Evolutionary conservation across 371 early-diverging fungal genomes (phyloP), one percentile per base, ranked within the genome.

Genomic region (Rhizopus stolonifer): DNA sequence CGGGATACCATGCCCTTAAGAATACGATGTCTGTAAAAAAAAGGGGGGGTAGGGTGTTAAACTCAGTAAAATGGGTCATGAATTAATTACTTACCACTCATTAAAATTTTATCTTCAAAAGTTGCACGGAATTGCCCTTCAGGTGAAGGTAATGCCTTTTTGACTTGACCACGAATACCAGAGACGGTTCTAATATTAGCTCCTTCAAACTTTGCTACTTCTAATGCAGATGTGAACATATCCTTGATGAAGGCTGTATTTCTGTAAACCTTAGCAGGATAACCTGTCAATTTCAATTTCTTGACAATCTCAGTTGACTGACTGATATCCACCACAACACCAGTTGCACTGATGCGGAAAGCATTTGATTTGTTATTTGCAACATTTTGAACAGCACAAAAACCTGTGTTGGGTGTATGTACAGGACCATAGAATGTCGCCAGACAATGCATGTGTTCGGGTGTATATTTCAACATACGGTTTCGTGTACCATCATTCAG

Each of bases 221-320:
- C 99, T 15, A 98, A 79, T 14, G 91, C 78, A 18, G 93, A 88
- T n/a, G 88, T 95, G 76, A 99, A 99, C 99, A 99, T 99, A 65
- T 96, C 92, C 72, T 91, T 95, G 60, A 99, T 84, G 64, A 98
- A 96, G n/a, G 98, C 99, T 10, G 98, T 97, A 77, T 99, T 98
- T 62, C 92, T 95, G 80, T 87, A 90, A 39, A 99, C 89, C 74
- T 97, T 94, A 70, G 81, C 85, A 15, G 92, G 99, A 45, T 80
- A 78, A 60, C 99, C 99, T 1, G 97, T 93, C 60, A 99, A 76
- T 77, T 99, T 99, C 32, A 99, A 87, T 80, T 99, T 99, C 80
- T 99, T 99, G 60, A 96, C 96, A 56, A 98, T 86, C 59, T 94
- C 93, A 8, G 87, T 74, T 2, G 91, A 78, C 64, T 93, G 89